A percentile compares a stretch with the other conserved stretches of the same genome.
phyloP scores from a whole-genome alignment of 1,139 yeast species.

The Geotrichum fermentans region DNA sequence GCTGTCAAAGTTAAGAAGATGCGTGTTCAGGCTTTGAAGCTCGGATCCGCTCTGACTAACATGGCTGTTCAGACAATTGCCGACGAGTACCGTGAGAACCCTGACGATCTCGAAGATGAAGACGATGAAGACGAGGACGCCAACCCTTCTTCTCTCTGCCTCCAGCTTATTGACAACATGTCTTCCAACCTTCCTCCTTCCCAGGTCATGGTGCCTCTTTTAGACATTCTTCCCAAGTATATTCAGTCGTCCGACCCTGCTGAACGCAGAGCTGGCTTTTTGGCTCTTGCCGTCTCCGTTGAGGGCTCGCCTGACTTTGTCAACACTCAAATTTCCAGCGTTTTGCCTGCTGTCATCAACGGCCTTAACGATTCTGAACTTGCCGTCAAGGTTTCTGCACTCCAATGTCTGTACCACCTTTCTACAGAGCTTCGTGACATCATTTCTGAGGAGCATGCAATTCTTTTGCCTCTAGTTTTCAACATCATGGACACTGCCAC shows the following conservation, averaged over 20 bases:
- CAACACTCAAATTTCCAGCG: conserved; percentile 65
- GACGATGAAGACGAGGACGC: conserved; percentile 92
- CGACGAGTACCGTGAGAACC: conserved; percentile 62
- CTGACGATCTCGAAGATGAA: conserved; percentile 67
- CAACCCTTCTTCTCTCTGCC: conserved; percentile 70
- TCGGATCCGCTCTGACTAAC: conserved; percentile 75
- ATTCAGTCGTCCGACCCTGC: conserved; percentile 61
- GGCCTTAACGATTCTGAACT: conserved; percentile 76
- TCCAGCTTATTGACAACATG: conserved; percentile 73
- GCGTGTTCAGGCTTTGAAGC: conserved; percentile 57
- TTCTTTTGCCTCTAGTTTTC: conserved; percentile 80
- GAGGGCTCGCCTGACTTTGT: conserved; percentile 93
- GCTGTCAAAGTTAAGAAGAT: conserved; percentile 60
- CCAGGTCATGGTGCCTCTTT: conserved; percentile 77
- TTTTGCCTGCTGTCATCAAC: conserved; percentile 63
- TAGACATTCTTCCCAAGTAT: conserved; percentile 62
- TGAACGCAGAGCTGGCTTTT: conserved; percentile 83
- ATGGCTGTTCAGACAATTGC: conserved; percentile 74
- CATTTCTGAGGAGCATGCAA: conserved; percentile 76
- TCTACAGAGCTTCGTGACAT: conserved; percentile 81
- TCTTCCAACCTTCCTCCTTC: conserved; percentile 85
- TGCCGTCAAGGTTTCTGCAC: conserved; percentile 79
- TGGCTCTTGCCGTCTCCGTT: conserved; percentile 77
- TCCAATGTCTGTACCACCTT: conserved; percentile 72
- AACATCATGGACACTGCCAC: conserved; percentile 82